Evolutionary conservation across 148 eudicot species (phyloP).

Genomic region (Vaccinium vitisidaea): DNA sequence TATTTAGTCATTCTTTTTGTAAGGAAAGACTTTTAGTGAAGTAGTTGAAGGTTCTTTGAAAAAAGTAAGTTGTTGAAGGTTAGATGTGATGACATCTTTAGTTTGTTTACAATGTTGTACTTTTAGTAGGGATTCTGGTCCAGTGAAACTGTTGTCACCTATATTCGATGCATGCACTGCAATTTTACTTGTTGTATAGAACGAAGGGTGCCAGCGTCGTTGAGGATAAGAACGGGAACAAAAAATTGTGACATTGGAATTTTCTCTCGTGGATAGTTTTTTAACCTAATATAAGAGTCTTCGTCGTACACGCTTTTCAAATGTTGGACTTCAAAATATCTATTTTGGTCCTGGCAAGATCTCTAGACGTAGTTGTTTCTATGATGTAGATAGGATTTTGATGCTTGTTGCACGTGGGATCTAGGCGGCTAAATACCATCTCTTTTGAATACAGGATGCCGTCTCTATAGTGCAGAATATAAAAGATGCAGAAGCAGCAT

Average conservation of each 20-base stretch:
- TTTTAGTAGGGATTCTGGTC: background rate
- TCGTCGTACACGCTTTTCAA: background rate
- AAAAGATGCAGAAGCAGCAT: constrained; percentile 66
- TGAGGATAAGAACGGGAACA: background rate
- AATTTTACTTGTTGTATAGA: background rate
- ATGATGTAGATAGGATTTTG: background rate
- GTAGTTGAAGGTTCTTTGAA: too few relatives aligned
- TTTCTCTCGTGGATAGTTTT: background rate
- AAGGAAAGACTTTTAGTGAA: background rate
- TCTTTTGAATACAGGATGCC: constrained; percentile 53
- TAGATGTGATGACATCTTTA: background rate
- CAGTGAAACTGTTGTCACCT: background rate
- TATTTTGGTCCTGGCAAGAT: background rate
- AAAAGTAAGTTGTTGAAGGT: background rate
- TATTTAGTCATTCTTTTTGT: background rate
- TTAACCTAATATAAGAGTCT: background rate
- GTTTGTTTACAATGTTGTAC: background rate
- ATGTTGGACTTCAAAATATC: background rate
- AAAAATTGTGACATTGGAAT: background rate
- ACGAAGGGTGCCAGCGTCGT: background rate
- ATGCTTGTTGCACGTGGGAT: constrained; percentile 4
- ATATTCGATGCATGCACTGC: background rate
- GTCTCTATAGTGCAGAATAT: constrained; percentile 59
- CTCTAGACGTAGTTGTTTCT: background rate
- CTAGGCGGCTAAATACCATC: background rate